Conservation (phyloP, 2,329 filamentous ascomycete species). For the Berkeleyomyces basicola region DNA sequence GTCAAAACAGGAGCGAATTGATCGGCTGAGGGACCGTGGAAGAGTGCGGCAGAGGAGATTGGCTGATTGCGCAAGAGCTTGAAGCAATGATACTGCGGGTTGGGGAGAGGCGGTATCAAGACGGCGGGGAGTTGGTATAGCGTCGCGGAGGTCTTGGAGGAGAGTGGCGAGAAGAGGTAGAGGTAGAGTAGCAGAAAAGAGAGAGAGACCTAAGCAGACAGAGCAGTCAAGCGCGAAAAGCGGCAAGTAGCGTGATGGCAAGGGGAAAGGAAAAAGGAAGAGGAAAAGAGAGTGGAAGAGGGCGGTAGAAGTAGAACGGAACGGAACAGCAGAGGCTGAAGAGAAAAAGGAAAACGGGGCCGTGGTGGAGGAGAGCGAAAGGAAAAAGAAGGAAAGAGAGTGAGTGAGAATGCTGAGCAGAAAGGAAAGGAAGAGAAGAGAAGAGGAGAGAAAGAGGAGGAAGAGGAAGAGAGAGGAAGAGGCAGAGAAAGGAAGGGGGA, state of each 20-base stretch:
- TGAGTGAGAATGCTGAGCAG: neutral
- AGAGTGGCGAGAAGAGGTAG: conserved; percentile 3
- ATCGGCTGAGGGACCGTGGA: conserved; percentile 7
- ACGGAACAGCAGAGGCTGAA: neutral
- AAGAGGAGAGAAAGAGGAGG: neutral
- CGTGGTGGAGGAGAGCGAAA: conserved; percentile 19
- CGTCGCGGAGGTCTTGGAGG: neutral
- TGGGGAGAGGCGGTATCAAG: neutral
- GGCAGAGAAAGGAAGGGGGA: conserved; percentile 10
- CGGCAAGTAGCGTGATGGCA: conserved; percentile 14
- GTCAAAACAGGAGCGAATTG: conserved; percentile 20
- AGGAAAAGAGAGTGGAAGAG: conserved; percentile 12
- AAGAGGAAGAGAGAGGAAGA: conserved; percentile 17
- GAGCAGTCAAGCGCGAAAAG: conserved; percentile 16
- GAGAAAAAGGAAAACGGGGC: neutral
- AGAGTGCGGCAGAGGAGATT: neutral
- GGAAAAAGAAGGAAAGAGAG: conserved; percentile 11
- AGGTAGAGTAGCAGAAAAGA: conserved; percentile 20
- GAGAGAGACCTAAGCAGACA: conserved; percentile 16
- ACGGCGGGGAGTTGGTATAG: neutral
- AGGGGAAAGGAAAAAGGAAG: conserved; percentile 16
- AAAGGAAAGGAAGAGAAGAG: neutral
- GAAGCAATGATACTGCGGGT: neutral
- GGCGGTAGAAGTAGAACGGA: neutral
- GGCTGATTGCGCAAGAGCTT: neutral